phyloP scores from a whole-genome alignment of 2,329 filamentous ascomycete genomes.

The Lomentospora prolificans region DNA sequence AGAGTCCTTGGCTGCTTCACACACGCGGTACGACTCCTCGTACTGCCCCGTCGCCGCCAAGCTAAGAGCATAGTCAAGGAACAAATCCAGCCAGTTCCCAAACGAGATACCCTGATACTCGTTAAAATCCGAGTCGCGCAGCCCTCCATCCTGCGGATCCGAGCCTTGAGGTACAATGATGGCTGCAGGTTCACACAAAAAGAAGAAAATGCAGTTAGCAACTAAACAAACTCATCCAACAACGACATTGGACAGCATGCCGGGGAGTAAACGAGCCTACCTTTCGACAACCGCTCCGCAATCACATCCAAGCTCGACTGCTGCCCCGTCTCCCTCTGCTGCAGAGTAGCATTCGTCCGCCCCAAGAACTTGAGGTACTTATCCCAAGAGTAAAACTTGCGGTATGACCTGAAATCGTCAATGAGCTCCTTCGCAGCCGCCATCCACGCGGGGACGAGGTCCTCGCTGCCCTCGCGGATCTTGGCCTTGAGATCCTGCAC shows the following conservation, averaged over 20 bases:
- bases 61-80: slow-evolving; percentile 75
- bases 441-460: slow-evolving; percentile 46
- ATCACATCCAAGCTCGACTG: slow-evolving; percentile 39
- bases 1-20: slow-evolving; percentile 68
- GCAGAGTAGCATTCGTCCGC: slow-evolving; percentile 15
- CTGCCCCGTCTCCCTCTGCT: slow-evolving; percentile 12
- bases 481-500: slow-evolving; percentile 32
- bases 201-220: neutral
- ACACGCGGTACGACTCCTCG: slow-evolving; percentile 67
- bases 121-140: slow-evolving; percentile 21
- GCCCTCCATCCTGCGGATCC: slow-evolving; percentile 14
- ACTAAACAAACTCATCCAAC: neutral
- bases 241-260: neutral
- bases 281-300: slow-evolving; percentile 45
- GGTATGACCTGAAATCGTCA: slow-evolving; percentile 53
- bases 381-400: slow-evolving; percentile 57
- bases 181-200: slow-evolving; percentile 2
- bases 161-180: slow-evolving; percentile 10
- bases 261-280: slow-evolving; percentile 20
- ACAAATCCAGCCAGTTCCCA: slow-evolving; percentile 77
- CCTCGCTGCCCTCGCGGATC: slow-evolving; percentile 30
- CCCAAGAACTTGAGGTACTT: slow-evolving; percentile 52
- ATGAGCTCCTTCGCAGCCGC: slow-evolving; percentile 47
- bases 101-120: slow-evolving; percentile 72
- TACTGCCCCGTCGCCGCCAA: slow-evolving; percentile 59